These are phyloP conservation scores for Carex pumila DNA, from an alignment of 176 grass and related monocot species.

Conservation along the genomic window DNA sequence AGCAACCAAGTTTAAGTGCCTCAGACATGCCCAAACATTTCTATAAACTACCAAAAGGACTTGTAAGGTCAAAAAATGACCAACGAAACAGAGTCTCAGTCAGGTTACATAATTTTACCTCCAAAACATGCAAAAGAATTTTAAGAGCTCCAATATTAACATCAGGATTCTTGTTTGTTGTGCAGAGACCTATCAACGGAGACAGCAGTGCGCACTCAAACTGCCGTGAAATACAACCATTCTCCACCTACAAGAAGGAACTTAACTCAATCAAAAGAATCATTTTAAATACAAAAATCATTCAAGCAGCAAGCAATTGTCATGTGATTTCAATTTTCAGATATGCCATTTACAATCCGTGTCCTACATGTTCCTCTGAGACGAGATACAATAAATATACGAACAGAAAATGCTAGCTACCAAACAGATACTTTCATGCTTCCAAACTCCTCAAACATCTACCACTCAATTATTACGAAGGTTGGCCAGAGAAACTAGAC, in stretches of 20 bases:
- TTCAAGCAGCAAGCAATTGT: background rate
- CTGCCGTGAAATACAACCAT: constrained; percentile 40
- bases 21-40: background rate
- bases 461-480: background rate
- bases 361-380: background rate
- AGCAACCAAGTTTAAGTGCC: constrained; percentile 21
- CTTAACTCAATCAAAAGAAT: constrained; percentile 20
- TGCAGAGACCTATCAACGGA: constrained; percentile 77
- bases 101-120: constrained; percentile 34
- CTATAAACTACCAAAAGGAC: constrained; percentile 9
- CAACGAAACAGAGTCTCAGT: background rate
- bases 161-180: constrained; percentile 74
- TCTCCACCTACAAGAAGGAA: constrained; percentile 39
- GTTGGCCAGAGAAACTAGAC: background rate
- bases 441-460: background rate
- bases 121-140: constrained; percentile 97
- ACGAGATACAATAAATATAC: background rate
- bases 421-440: background rate
- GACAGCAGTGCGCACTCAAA: constrained; percentile 92
- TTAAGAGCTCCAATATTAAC: constrained; percentile 76
- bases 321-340: background rate
- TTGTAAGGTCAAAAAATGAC: background rate
- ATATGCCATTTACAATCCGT: background rate
- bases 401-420: background rate
- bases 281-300: background rate